Base-by-base conservation (phyloP, 73 alveolate species). In the Vitrella brassicaformis region DNA sequence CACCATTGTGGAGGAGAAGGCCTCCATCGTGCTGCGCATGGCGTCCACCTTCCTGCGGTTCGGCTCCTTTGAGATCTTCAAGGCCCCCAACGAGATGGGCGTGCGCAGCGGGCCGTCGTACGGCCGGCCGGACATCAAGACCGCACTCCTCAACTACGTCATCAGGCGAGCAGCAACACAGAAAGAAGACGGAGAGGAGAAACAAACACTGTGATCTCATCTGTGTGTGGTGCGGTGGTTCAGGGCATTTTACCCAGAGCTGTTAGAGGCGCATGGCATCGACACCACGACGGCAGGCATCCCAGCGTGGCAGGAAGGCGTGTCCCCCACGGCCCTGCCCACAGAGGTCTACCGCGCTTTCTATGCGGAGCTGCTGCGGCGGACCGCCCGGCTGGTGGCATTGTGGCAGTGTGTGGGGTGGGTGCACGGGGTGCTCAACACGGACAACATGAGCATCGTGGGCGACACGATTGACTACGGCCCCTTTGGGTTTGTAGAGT, bases 381-480 rank as follows among this genome's bases (percentile, higher is more conserved):
- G 88, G 67, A 91, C 95, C 27, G 96, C 95, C 8, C 72, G 74
- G 28, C 80, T 88, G 46, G 96, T 90, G 29, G 96, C 98, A 0
- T 75, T 71, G 70, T 92, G 98, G 98, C 84, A 88, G 84, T 32
- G 92, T 22, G 89, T 85, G 18, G 93, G 80, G 25, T 81, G 47
- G 31, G 69, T 69, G 47, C 98, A 90, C 78, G 98, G 98, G 25
- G 95, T 89, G 31, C 80, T 92, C 71, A 92, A 92, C 73, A 89
- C 98, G 27, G 98, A 92, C 82, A 92, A 92, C 69, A 87, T 91
- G 92, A 84, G 92, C 28, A 79, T 90, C 19, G 79, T 87, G 0
- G 93, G 98, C 45, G 74, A 80, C 0, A 92, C 98, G 22, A 88
- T 92, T 31, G 98, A 92, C 77, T 92, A 81, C 73, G 98, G 98